A percentile compares a stretch with the other conserved stretches of the same genome.
Conservation (phyloP, 768 basidiomycete species). For the Serendipita indica region DNA sequence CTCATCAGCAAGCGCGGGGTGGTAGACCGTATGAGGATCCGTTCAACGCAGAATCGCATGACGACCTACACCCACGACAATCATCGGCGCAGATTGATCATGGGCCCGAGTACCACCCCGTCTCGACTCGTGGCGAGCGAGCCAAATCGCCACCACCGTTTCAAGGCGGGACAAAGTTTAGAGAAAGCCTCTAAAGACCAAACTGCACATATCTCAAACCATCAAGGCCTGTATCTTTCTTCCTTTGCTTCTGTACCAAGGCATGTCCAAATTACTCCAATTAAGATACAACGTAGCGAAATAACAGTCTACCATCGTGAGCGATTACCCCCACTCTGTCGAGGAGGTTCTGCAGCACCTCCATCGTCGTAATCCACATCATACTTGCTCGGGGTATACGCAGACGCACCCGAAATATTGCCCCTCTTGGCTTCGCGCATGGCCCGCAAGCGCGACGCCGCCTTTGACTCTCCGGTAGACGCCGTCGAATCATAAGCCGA, state of each 20-base stretch:
- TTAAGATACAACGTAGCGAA: not conserved
- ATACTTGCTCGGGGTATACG: slow-evolving; percentile 12
- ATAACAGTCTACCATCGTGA: no score
- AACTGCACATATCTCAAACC: not conserved
- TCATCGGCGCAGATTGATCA: slow-evolving; percentile 4
- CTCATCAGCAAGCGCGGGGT: not conserved
- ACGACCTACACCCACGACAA: not conserved
- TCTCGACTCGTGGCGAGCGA: not conserved
- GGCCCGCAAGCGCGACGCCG: slow-evolving; percentile 34
- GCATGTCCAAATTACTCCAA: not conserved
- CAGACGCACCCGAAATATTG: slow-evolving; percentile 14
- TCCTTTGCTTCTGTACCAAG: not conserved
- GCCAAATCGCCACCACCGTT: not conserved
- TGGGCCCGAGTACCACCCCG: slow-evolving; percentile 4
- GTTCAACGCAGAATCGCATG: not conserved
- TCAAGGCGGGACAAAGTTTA: not conserved
- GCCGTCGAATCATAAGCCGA: slow-evolving; percentile 17
- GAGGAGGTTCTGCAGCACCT: not conserved
- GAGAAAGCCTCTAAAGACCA: not conserved
- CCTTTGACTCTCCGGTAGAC: slow-evolving; percentile 21
- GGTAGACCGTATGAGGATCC: slow-evolving; percentile 4
- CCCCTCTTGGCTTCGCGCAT: slow-evolving; percentile 36
- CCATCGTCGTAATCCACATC: slow-evolving; percentile 9
- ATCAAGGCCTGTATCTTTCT: not conserved
- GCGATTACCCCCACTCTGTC: no score